Evolutionary conservation across 768 basidiomycete species (phyloP).

Genomic region (Rhodotorula kratochvilovae): DNA sequence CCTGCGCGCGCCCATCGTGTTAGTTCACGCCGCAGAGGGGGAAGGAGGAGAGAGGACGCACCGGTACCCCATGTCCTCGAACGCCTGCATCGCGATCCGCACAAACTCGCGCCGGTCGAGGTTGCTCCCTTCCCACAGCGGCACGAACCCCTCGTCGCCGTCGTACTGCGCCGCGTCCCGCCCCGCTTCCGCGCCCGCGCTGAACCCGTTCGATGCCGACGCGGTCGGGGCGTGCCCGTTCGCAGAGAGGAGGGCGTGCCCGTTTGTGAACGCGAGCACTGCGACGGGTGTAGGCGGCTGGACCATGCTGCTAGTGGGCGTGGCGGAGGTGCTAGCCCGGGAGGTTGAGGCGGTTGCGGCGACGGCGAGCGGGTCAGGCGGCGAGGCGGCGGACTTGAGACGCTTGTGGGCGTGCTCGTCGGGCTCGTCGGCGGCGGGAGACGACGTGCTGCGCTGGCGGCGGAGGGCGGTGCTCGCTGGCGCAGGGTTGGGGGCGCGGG

Average conservation of each 20-base stretch:
- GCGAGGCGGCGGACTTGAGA: neutral
- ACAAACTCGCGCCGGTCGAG: conserved; percentile 50
- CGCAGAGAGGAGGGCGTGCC: neutral
- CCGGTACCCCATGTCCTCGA: conserved; percentile 51
- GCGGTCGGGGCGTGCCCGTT: neutral
- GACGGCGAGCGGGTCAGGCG: neutral
- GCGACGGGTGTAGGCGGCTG: neutral
- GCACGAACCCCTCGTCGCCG: conserved; percentile 32
- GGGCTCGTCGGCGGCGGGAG: neutral
- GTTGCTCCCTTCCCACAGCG: conserved; percentile 34
- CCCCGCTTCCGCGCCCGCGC: too few species aligned
- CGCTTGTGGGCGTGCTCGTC: conserved; percentile 2
- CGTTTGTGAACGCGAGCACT: neutral
- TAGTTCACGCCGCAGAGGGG: neutral
- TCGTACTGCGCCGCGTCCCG: conserved; percentile 25
- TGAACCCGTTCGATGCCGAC: neutral
- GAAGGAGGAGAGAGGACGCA: conserved; percentile 37
- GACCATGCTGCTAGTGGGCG: neutral
- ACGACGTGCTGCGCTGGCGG: neutral
- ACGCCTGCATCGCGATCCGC: conserved; percentile 49
- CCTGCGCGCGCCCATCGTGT: conserved; percentile 36
- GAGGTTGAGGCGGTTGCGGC: neutral
- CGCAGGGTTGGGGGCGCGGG: neutral
- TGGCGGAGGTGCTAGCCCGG: neutral
- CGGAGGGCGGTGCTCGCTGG: neutral